Percentiles rank a stretch among this genome's conserved stretches.
Evolutionary conservation across 176 grass and related monocot genomes (phyloP).

Genomic region (Aegilops tauschii): DNA sequence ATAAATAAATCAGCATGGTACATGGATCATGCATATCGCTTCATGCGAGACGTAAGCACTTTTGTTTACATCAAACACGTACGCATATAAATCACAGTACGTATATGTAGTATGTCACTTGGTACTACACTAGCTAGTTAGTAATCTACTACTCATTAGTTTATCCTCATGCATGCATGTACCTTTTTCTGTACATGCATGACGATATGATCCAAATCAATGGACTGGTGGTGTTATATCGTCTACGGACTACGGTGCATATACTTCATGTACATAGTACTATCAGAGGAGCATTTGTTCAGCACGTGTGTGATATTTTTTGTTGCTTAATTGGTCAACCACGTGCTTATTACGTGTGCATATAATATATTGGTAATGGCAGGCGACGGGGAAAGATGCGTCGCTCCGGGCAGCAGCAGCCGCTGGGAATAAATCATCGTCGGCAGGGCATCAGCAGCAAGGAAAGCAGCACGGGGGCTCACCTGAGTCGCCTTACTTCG

Average conservation of each 20-base stretch:
- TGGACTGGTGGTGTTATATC: background rate
- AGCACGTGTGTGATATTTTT: background rate
- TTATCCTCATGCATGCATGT: too few species aligned
- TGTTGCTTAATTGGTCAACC: background rate
- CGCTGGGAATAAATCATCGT: background rate
- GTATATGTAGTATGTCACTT: background rate
- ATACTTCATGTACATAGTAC: background rate
- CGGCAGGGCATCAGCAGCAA: background rate
- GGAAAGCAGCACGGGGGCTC: background rate
- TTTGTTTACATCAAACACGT: background rate
- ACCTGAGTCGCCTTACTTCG: slow-evolving; percentile 25
- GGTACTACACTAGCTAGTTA: background rate
- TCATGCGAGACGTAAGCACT: background rate
- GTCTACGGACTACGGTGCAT: background rate
- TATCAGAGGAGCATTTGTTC: background rate
- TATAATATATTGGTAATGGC: background rate
- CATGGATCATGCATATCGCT: background rate
- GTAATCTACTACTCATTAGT: too few species aligned
- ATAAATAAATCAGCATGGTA: background rate
- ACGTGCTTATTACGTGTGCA: background rate
- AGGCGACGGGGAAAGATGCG: background rate
- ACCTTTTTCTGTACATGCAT: too few species aligned
- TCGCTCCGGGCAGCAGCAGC: background rate
- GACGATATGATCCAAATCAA: too few species aligned
- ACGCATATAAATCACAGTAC: too few species aligned